Conservation (phyloP, 352 stramenopile species). For the Globisporangium nagaii region DNA sequence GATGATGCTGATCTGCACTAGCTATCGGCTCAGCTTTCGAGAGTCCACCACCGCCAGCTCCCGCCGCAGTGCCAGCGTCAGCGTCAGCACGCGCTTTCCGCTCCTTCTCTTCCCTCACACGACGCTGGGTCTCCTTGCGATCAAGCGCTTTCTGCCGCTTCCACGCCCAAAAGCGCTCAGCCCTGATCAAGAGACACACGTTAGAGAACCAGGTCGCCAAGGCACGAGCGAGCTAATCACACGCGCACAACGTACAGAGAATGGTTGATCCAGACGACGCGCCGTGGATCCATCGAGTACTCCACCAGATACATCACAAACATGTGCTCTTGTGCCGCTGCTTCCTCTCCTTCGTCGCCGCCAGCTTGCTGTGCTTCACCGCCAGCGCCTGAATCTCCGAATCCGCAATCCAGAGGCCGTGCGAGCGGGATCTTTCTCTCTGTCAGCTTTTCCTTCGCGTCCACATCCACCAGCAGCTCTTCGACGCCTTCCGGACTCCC, state of each 20-base stretch:
- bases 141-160: slow-evolving; percentile 27
- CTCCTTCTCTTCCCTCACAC: slow-evolving; percentile 14
- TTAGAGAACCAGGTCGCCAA: too few relatives aligned
- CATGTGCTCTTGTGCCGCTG: slow-evolving; percentile 24
- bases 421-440: slow-evolving; percentile 22
- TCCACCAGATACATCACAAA: slow-evolving; percentile 68
- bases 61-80: not conserved
- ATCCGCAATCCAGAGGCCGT: slow-evolving; percentile 11
- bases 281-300: slow-evolving; percentile 56
- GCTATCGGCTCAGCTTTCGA: not conserved
- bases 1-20: not conserved
- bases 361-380: too few relatives aligned
- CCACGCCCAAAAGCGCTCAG: slow-evolving; percentile 48
- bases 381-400: too few relatives aligned
- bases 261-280: slow-evolving; percentile 63
- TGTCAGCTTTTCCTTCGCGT: slow-evolving; percentile 23
- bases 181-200: slow-evolving; percentile 19
- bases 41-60: too few relatives aligned
- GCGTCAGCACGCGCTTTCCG: not conserved
- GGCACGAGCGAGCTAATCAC: not conserved
- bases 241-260: slow-evolving; percentile 36
- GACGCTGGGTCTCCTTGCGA: slow-evolving; percentile 14
- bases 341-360: slow-evolving; percentile 8
- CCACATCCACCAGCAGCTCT: slow-evolving; percentile 22
- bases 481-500: not conserved